Conservation (phyloP, 177 flowering plant species). For the Vitis hybrid region DNA sequence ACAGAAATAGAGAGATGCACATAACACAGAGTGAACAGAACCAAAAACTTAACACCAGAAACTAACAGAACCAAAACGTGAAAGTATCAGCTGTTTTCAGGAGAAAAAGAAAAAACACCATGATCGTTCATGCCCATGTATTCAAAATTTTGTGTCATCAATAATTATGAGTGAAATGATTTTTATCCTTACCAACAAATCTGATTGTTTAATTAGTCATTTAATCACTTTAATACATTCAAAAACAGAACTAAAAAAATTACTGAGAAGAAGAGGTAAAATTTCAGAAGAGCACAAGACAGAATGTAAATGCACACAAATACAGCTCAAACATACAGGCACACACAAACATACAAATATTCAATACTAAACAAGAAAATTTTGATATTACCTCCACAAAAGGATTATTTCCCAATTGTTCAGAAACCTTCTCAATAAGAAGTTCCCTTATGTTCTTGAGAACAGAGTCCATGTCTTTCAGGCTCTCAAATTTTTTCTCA, state of each 20-base stretch:
- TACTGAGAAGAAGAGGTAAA: neutral
- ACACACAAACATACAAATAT: neutral
- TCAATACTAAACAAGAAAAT: neutral
- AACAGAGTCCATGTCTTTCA: slow-evolving; percentile 51
- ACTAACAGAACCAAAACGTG: neutral
- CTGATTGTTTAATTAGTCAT: no score
- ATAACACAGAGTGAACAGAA: neutral
- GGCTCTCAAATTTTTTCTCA: slow-evolving; percentile 47
- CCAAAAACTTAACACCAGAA: neutral
- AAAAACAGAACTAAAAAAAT: neutral
- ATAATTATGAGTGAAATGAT: neutral
- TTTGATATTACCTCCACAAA: slow-evolving; percentile 43
- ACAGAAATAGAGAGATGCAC: neutral
- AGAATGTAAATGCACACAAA: neutral
- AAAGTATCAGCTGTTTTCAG: neutral
- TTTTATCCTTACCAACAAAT: no score
- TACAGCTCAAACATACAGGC: neutral
- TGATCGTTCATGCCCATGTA: neutral
- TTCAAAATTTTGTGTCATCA: neutral
- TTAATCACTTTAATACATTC: neutral
- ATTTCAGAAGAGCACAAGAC: neutral
- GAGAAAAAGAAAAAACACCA: neutral
- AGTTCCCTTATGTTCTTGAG: slow-evolving; percentile 40
- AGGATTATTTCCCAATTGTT: slow-evolving; percentile 21
- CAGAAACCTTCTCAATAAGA: slow-evolving; percentile 28